Evolutionary conservation across 148 eudicot species (phyloP), one percentile per base, ranked within the genome.

Genomic region (Diospyros kaki): DNA sequence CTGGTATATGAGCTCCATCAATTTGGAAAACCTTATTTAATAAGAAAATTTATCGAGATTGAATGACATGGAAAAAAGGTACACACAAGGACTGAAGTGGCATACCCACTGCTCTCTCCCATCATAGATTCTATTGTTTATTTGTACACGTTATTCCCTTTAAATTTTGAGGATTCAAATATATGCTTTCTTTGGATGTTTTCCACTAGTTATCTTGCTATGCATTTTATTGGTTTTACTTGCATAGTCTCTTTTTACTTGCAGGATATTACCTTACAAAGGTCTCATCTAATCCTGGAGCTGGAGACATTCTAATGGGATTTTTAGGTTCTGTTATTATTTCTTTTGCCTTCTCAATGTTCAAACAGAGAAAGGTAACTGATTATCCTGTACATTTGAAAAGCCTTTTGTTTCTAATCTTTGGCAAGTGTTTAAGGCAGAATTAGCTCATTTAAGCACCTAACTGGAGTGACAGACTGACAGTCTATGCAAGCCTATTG

Each of bases 271-370:
- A 96, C 84, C 94, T 96, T 62, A 96, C 99, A 59, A 93, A 96
- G 82, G 87, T 78, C 41, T 71, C 97, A 38, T 82, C 91, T 17
- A 84, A 96, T 77, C 99, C 99, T 66, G 99, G 99, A 76, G 99
- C 99, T 59, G 99, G 99, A 79, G 99, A 96, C 72, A 87, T 96
- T 83, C 81, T 96, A 69, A 91, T 96, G 98, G 99, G 98, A 38
- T 95, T 96, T 86, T 78, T 96, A 76, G 99, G 98, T 81, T 93
- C 99, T 28, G 99, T 96, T 63, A 91, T 96, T 78, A 77, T 96
- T 74, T 96, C 99, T n/a, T 96, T 96, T 75, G 91, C 99, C 79
- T 96, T 96, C 83, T 96, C 99, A 4, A 96, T 96, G 99, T 96
- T 96, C 83, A 91, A 88, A 83, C 99, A 96, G 76, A 88, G 97